Evolutionary conservation across 2,329 filamentous ascomycete genomes (phyloP).

Genomic region (Scedosporium aurantiacum): DNA sequence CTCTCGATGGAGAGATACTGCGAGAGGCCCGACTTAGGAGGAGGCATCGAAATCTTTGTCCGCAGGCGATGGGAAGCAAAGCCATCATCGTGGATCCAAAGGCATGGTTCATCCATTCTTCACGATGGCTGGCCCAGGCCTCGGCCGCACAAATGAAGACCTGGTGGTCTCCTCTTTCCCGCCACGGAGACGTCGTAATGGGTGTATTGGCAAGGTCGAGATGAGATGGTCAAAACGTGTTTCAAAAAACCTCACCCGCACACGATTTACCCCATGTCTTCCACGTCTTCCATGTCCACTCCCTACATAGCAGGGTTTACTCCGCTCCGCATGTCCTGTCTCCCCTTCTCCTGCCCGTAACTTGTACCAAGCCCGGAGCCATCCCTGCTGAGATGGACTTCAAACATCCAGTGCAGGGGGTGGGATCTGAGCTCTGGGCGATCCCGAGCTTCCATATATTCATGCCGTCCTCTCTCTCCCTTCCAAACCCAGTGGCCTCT

Average conservation of each 20-base stretch:
- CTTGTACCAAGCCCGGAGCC: constrained; percentile 4
- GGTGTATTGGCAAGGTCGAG: not conserved
- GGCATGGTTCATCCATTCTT: no score
- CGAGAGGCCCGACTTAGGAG: no score
- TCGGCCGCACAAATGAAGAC: no score
- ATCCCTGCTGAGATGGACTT: constrained; percentile 3
- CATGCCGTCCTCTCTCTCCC: constrained; percentile 21
- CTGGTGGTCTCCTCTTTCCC: not conserved
- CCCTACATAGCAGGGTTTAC: not conserved
- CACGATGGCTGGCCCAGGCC: no score
- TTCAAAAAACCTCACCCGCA: constrained; percentile 4
- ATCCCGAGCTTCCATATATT: constrained; percentile 26
- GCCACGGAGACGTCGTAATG: no score
- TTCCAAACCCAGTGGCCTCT: constrained; percentile 13
- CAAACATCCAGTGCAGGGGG: constrained; percentile 7
- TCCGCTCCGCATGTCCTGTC: not conserved
- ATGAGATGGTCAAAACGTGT: constrained; percentile 8
- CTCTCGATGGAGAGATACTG: no score
- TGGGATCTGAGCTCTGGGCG: constrained; percentile 5
- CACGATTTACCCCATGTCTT: not conserved
- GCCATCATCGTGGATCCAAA: no score
- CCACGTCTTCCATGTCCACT: not conserved
- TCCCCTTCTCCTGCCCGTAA: not conserved
- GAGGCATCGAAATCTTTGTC: no score
- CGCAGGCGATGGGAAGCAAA: no score